Evolutionary conservation across 352 stramenopile genomes (phyloP).

Genomic region (Albugo laibachii): DNA sequence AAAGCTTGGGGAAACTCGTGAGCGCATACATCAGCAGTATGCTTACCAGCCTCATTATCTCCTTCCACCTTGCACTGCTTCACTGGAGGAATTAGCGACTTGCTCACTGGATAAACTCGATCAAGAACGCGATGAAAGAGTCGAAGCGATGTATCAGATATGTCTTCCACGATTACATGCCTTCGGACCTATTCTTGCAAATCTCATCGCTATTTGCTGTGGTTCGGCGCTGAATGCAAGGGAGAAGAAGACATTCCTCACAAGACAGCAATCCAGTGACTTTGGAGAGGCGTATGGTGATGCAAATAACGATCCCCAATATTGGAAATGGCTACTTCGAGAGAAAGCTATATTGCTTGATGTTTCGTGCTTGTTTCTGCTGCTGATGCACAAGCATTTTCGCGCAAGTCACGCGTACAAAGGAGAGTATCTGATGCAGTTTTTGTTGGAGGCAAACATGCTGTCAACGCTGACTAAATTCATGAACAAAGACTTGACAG

Average conservation of each 20-base stretch:
- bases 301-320: slow-evolving; percentile 30
- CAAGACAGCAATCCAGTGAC: slow-evolving; percentile 23
- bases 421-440: slow-evolving; percentile 60
- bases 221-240: slow-evolving; percentile 41
- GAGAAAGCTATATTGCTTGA: slow-evolving; percentile 66
- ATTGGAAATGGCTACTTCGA: slow-evolving; percentile 68
- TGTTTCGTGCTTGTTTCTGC: slow-evolving; percentile 33
- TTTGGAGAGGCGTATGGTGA: slow-evolving; percentile 11
- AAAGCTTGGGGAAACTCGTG: slow-evolving; percentile 37
- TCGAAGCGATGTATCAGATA: slow-evolving; percentile 45
- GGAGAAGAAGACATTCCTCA: slow-evolving; percentile 70
- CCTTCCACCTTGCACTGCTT: slow-evolving; percentile 22
- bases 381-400: slow-evolving; percentile 63
- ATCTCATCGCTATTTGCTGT: slow-evolving; percentile 42
- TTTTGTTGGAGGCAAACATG: slow-evolving; percentile 57
- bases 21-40: slow-evolving; percentile 55
- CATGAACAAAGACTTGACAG: slow-evolving; percentile 70
- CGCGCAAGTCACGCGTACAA: slow-evolving; percentile 52
- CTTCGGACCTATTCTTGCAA: slow-evolving; percentile 39
- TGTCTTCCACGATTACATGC: slow-evolving; percentile 54
- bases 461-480: slow-evolving; percentile 62
- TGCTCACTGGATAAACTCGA: slow-evolving; percentile 25
- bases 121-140: slow-evolving; percentile 49
- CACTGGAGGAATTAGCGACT: slow-evolving; percentile 22
- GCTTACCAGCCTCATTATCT: slow-evolving; percentile 38